phyloP scores from a whole-genome alignment of 495 filamentous ascomycete genomes.

The Corynascus novoguineensis region DNA sequence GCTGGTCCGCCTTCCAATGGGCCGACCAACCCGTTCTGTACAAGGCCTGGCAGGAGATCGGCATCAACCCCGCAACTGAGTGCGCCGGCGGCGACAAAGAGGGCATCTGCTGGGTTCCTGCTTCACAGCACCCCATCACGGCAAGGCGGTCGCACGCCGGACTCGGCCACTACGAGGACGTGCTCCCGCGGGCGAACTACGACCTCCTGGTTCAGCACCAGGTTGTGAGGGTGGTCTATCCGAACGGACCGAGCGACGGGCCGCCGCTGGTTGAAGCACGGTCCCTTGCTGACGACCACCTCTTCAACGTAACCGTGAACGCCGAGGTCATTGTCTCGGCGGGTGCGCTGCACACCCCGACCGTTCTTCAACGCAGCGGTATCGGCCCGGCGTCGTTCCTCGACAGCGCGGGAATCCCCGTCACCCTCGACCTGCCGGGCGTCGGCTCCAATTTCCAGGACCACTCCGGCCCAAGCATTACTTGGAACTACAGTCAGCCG shows the following conservation, averaged over 20 bases:
- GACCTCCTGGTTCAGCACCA: conserved; percentile 34
- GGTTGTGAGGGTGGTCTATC: conserved; percentile 23
- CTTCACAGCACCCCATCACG: conserved; percentile 29
- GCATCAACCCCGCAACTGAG: conserved; percentile 13
- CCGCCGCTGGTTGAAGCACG: conserved; percentile 24
- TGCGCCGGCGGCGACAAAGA: conserved; percentile 27
- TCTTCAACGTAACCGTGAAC: conserved; percentile 20
- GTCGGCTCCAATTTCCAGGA: conserved; percentile 26
- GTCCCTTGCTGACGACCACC: conserved; percentile 14
- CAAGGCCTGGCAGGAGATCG: conserved; percentile 19
- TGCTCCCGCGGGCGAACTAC: conserved; percentile 31
- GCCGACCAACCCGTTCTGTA: conserved; percentile 12
- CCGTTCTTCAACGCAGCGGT: conserved; percentile 22
- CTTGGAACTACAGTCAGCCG: conserved; percentile 21
- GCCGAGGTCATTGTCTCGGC: conserved; percentile 24
- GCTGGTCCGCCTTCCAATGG: conserved; percentile 24
- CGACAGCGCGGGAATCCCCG: conserved; percentile 5
- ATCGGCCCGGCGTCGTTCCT: conserved; percentile 20
- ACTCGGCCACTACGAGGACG: conserved; percentile 33
- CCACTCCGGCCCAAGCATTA: conserved; percentile 19
- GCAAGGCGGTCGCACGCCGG: conserved; percentile 35
- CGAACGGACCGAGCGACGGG: conserved; percentile 10
- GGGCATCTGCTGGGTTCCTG: conserved; percentile 26
- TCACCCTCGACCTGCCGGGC: conserved; percentile 20
- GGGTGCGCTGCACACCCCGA: conserved; percentile 20